These are phyloP conservation scores for Tulasnella calospora DNA, from an alignment of 768 basidiomycete genomes.

Conservation along the genomic window DNA sequence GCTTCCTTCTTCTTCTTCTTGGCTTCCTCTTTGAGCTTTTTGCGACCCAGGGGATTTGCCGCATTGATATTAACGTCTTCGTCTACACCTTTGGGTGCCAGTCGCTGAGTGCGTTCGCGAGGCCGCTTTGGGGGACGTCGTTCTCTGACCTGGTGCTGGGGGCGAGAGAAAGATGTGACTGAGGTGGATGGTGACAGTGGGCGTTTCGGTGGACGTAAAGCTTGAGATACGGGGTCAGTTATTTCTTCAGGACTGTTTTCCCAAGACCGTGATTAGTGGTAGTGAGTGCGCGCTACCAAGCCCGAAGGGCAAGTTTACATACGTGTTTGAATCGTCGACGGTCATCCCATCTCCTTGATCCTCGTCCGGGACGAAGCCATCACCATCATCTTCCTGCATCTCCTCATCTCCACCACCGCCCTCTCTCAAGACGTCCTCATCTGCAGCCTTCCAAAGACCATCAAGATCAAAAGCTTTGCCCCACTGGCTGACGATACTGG, in stretches of 20 bases:
- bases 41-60: constrained; percentile 22
- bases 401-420: constrained; percentile 39
- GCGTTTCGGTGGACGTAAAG: background rate
- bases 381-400: constrained; percentile 35
- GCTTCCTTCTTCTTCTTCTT: constrained; percentile 20
- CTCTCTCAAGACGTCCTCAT: constrained; percentile 62
- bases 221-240: background rate
- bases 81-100: constrained; percentile 6
- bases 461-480: constrained; percentile 76
- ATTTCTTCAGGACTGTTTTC: background rate
- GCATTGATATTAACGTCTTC: background rate
- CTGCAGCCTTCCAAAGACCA: constrained; percentile 74
- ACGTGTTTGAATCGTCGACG: constrained; percentile 1
- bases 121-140: constrained; percentile 5
- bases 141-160: background rate
- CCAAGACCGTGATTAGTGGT: background rate
- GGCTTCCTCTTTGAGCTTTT: constrained; percentile 22
- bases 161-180: background rate
- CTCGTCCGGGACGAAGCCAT: constrained; percentile 40
- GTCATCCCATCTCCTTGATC: constrained; percentile 33
- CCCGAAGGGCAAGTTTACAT: background rate
- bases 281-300: background rate
- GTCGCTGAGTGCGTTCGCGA: constrained; percentile 18
- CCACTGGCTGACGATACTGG: constrained; percentile 64
- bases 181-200: constrained; percentile 17